Evolutionary conservation across 2,329 filamentous ascomycete species (phyloP).

Genomic region (Xylaria sp.): DNA sequence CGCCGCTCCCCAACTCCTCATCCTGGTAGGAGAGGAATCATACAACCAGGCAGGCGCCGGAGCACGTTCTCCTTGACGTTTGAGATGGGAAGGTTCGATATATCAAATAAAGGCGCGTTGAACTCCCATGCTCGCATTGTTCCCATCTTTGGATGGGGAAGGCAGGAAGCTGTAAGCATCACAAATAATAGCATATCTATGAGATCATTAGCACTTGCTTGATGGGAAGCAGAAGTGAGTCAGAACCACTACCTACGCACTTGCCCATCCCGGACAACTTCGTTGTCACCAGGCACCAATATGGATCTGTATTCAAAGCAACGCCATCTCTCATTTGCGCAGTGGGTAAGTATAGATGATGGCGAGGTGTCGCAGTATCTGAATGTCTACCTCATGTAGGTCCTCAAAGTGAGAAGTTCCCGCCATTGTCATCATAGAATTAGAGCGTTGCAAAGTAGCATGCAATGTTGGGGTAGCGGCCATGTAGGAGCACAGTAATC

Average conservation of each 20-base stretch:
- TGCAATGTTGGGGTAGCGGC: background rate
- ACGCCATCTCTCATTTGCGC: background rate
- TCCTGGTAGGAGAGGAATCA: background rate
- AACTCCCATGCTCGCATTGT: background rate
- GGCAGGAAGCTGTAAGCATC: background rate
- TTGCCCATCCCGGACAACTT: too few relatives aligned
- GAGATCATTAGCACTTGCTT: constrained; percentile 7
- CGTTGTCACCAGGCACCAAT: background rate
- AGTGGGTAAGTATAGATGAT: background rate
- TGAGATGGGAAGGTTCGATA: background rate
- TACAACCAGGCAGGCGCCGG: too few relatives aligned
- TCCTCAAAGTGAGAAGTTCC: background rate
- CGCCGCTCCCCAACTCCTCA: background rate
- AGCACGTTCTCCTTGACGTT: constrained; percentile 9
- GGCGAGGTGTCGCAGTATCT: background rate
- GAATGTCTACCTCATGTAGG: background rate
- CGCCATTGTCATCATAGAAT: background rate
- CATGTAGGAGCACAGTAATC: background rate
- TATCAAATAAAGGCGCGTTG: background rate
- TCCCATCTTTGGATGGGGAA: constrained; percentile 2
- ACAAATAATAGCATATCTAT: background rate
- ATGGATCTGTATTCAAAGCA: background rate
- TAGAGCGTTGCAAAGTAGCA: background rate
- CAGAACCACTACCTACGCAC: background rate
- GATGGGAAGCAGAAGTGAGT: background rate